Conservation (phyloP, 306 rosid species). For the Quercus bicolor region DNA sequence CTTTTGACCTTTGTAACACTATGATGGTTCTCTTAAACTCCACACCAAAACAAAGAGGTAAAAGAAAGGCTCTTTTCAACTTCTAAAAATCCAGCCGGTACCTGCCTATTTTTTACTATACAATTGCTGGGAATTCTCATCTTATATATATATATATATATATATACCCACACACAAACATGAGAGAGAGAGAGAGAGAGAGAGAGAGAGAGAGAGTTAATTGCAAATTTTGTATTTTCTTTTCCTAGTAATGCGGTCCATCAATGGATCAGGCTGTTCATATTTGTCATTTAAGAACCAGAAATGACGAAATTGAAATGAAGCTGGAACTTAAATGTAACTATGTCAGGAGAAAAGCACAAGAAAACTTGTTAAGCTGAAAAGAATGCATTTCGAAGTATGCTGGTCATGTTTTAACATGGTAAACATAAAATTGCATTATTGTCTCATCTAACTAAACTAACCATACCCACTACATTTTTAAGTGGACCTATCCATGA, state of each 20-base stretch:
- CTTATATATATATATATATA: too few species aligned
- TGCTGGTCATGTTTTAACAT: not conserved
- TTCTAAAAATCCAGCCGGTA: not conserved
- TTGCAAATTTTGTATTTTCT: not conserved
- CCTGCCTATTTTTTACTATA: not conserved
- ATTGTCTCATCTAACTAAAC: too few species aligned
- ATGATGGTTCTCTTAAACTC: not conserved
- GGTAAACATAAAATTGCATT: not conserved
- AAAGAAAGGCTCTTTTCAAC: too few species aligned
- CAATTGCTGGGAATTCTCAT: too few species aligned
- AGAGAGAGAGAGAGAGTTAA: too few species aligned
- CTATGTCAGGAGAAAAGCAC: too few species aligned
- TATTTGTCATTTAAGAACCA: not conserved
- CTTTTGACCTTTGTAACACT: not conserved
- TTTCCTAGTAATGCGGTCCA: not conserved
- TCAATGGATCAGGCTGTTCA: not conserved
- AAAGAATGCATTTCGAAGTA: not conserved
- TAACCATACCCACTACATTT: not conserved
- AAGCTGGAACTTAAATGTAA: too few species aligned
- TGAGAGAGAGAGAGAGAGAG: too few species aligned
- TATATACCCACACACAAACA: too few species aligned
- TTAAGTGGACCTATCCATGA: not conserved
- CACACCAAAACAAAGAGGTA: not conserved
- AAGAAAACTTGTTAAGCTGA: too few species aligned
- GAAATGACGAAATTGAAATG: not conserved